A percentile compares a stretch with the other conserved stretches of the same genome.
phyloP scores from a whole-genome alignment of 2,329 filamentous ascomycete genomes.

The Neopestalotiopsis sp. region DNA sequence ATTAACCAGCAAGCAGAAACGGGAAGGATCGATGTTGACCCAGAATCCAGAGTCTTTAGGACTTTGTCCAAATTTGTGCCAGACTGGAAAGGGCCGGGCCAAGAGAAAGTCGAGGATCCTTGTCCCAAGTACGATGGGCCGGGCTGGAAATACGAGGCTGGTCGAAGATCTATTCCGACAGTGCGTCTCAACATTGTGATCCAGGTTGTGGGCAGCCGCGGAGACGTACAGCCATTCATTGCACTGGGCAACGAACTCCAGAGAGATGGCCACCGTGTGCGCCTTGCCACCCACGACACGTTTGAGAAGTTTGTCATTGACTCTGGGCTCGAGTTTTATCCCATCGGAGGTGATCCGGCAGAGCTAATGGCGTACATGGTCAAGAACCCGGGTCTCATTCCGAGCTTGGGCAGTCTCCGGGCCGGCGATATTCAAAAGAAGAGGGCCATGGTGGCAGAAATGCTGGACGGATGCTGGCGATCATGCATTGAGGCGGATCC shows the following conservation, averaged over 20 bases:
- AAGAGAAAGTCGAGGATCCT: background rate
- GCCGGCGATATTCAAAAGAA: slow-evolving; percentile 43
- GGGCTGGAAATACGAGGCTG: background rate
- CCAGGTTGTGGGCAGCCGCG: slow-evolving; percentile 76
- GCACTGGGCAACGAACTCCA: slow-evolving; percentile 71
- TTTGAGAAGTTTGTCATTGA: slow-evolving; percentile 72
- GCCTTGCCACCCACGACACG: slow-evolving; percentile 73
- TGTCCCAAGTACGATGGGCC: background rate
- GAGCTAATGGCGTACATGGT: slow-evolving; percentile 72
- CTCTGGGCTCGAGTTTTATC: slow-evolving; percentile 78
- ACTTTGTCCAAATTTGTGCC: background rate
- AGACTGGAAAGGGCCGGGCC: background rate
- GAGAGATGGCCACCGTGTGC: slow-evolving; percentile 72
- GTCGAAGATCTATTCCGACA: background rate
- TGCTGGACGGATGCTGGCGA: slow-evolving; percentile 83
- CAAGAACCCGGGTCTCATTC: slow-evolving; percentile 44
- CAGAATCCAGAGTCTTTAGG: slow-evolving; percentile 1
- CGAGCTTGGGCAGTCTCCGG: slow-evolving; percentile 40
- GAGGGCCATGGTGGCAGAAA: slow-evolving; percentile 69
- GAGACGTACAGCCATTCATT: slow-evolving; percentile 79
- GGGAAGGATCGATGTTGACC: slow-evolving; percentile 4
- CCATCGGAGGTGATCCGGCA: slow-evolving; percentile 75
- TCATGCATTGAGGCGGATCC: slow-evolving; percentile 76
- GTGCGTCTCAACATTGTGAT: slow-evolving; percentile 70
- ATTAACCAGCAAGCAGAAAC: background rate